A percentile compares a stretch with the other conserved stretches of the same genome.
Conservation (phyloP, 139 green algal genomes). For the Coelastrella sp. region DNA sequence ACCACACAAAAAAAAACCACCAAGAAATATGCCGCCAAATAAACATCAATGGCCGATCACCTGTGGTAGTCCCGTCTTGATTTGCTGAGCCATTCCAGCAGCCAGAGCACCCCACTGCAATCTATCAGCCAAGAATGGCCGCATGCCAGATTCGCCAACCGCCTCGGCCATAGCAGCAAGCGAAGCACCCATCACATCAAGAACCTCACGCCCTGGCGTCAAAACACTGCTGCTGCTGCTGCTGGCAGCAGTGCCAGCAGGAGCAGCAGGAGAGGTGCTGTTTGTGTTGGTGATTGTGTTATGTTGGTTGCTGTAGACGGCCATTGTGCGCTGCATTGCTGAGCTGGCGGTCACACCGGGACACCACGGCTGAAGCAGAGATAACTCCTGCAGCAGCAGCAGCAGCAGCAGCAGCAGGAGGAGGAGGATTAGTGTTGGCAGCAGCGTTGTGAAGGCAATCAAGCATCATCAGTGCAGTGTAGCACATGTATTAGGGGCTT, state of each 20-base stretch:
- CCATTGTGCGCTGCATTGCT: constrained; percentile 44
- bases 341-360: neutral
- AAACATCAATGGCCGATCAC: neutral
- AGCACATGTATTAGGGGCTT: too few species aligned
- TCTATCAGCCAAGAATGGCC: constrained; percentile 31
- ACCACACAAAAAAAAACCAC: too few species aligned
- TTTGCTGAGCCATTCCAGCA: neutral
- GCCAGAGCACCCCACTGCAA: constrained; percentile 4
- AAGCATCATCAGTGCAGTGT: too few species aligned
- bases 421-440: too few species aligned
- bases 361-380: constrained; percentile 37
- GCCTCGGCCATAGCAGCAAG: constrained; percentile 2
- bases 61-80: neutral
- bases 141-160: neutral
- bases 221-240: constrained; percentile 17
- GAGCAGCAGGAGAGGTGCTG: too few species aligned
- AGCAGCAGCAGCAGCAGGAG: too few species aligned
- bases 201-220: constrained; percentile 2
- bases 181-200: constrained; percentile 13
- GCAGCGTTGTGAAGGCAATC: too few species aligned
- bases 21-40: too few species aligned
- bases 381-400: constrained; percentile 12
- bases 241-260: too few species aligned
- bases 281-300: neutral
- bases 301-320: constrained; percentile 28